Evolutionary conservation across 1,139 yeast genomes (phyloP).

Genomic region (Hanseniaspora gamundiae): DNA sequence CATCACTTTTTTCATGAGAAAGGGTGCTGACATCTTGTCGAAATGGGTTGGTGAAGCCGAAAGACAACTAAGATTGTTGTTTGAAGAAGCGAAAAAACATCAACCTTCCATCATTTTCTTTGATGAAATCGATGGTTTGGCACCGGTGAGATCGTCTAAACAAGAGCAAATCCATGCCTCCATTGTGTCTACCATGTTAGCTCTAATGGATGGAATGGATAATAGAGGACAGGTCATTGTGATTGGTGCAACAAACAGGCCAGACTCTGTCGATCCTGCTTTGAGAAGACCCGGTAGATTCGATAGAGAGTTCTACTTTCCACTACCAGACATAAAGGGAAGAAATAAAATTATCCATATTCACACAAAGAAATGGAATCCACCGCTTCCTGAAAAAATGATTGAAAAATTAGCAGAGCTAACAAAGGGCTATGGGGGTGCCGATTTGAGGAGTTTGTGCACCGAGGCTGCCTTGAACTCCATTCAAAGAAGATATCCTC

Average conservation of each 20-base stretch:
- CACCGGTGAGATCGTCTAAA: constrained; percentile 92
- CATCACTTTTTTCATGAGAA: constrained; percentile 94
- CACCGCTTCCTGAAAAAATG: constrained; percentile 49
- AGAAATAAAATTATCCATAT: constrained; percentile 68
- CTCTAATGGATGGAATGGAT: constrained; percentile 99
- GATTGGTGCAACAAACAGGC: constrained; percentile 96
- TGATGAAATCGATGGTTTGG: constrained; percentile 96
- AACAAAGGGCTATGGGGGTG: constrained; percentile 98
- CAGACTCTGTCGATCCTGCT: constrained; percentile 96
- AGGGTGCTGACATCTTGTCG: constrained; percentile 94
- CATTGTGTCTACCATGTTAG: constrained; percentile 85
- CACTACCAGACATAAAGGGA: constrained; percentile 75
- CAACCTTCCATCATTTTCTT: constrained; percentile 94
- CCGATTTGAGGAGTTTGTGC: constrained; percentile 86
- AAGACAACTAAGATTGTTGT: constrained; percentile 74
- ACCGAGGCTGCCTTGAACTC: constrained; percentile 92
- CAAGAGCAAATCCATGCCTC: constrained; percentile 98
- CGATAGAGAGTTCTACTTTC: constrained; percentile 93
- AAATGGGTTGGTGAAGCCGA: constrained; percentile 99
- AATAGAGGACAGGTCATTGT: constrained; percentile 93
- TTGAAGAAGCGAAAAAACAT: constrained; percentile 92
- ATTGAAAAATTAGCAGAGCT: constrained; percentile 57
- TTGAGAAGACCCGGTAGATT: constrained; percentile 94
- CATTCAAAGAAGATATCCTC: constrained; percentile 88
- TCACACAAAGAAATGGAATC: constrained; percentile 85